These are phyloP conservation scores for Pseudopithomyces maydicus DNA, from an alignment of 2,329 filamentous ascomycete species.

Conservation along the genomic window DNA sequence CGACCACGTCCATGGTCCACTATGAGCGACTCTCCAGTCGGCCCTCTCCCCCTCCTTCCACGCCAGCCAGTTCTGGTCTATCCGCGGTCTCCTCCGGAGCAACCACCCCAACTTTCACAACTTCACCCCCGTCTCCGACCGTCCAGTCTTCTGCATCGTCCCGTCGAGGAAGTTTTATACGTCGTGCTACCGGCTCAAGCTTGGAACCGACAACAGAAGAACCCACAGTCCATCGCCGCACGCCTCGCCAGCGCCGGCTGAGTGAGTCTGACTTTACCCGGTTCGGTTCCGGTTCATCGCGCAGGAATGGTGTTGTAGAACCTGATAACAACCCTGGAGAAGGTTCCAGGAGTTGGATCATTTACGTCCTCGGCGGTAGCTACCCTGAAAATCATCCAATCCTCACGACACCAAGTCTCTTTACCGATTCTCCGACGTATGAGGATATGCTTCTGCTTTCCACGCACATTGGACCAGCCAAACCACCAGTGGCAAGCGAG, in stretches of 20 bases:
- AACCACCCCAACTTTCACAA: constrained; percentile 44
- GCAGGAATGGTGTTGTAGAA: constrained; percentile 67
- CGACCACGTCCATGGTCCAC: constrained; percentile 50
- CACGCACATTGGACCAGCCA: constrained; percentile 68
- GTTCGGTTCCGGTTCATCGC: constrained; percentile 66
- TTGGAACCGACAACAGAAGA: constrained; percentile 51
- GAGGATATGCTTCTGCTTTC: constrained; percentile 75
- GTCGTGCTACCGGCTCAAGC: constrained; percentile 46
- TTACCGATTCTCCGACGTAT: constrained; percentile 73
- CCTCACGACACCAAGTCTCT: constrained; percentile 70
- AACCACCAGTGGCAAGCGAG: constrained; percentile 69
- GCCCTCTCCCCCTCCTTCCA: constrained; percentile 68
- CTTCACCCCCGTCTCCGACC: constrained; percentile 42
- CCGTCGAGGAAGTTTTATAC: constrained; percentile 47
- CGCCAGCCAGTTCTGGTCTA: constrained; percentile 63
- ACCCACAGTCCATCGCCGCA: constrained; percentile 43
- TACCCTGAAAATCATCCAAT: constrained; percentile 73
- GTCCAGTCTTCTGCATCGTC: constrained; percentile 41
- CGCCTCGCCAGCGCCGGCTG: constrained; percentile 58
- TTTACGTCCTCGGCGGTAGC: constrained; percentile 73
- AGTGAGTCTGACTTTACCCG: constrained; percentile 66
- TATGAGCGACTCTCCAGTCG: constrained; percentile 60
- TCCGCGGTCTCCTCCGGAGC: constrained; percentile 60
- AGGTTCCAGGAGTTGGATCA: constrained; percentile 70
- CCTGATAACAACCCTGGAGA: constrained; percentile 61